Percentiles rank a stretch among this genome's conserved stretches.
Conservation (phyloP, 129 eudicot genomes). For the Flaveria robusta region DNA sequence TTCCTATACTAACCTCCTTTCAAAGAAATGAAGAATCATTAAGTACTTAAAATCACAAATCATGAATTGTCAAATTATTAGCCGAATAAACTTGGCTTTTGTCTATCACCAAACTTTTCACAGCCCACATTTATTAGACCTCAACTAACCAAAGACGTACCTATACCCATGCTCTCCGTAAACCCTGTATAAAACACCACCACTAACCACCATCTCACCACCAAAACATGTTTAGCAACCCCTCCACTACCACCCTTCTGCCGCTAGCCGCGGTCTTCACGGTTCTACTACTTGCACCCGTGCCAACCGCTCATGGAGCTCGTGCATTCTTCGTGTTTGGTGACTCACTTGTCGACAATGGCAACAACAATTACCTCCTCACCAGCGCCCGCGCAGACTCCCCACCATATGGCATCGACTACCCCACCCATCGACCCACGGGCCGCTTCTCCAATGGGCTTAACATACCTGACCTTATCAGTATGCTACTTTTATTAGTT, state of each 20-base stretch:
- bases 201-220: slow-evolving; percentile 26
- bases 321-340: slow-evolving; percentile 87
- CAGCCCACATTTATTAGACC: slow-evolving; percentile 36
- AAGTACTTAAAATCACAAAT: too few species aligned
- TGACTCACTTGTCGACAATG: slow-evolving; percentile 77
- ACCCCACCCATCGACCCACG: slow-evolving; percentile 61
- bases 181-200: slow-evolving; percentile 34
- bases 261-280: slow-evolving; percentile 12
- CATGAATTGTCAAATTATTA: background rate
- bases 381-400: slow-evolving; percentile 75
- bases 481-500: slow-evolving; percentile 35
- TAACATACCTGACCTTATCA: slow-evolving; percentile 72
- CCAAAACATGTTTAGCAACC: slow-evolving; percentile 27
- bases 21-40: too few species aligned
- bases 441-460: slow-evolving; percentile 80
- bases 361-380: slow-evolving; percentile 73
- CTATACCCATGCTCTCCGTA: slow-evolving; percentile 20
- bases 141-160: slow-evolving; percentile 41
- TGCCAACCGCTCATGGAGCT: slow-evolving; percentile 36
- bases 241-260: background rate
- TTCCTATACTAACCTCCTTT: too few species aligned
- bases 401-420: slow-evolving; percentile 78
- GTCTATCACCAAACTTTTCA: background rate
- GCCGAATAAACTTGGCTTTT: slow-evolving; percentile 6
- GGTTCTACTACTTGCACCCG: slow-evolving; percentile 14